phyloP scores from a whole-genome alignment of 192 early-diverging fungal genomes.

The Podila horticola region DNA sequence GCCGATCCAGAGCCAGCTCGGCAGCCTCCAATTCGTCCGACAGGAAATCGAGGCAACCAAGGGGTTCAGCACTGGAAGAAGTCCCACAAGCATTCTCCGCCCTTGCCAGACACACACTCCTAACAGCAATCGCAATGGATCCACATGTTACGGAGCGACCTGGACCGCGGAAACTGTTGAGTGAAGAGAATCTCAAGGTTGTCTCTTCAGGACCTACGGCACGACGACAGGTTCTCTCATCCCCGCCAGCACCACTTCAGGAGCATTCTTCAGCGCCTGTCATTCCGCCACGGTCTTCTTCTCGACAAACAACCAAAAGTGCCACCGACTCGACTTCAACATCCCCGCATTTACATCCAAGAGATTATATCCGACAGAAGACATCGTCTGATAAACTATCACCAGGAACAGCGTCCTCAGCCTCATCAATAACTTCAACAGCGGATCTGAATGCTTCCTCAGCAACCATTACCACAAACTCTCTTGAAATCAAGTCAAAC shows the following conservation, averaged over 20 bases:
- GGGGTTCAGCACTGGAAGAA: neutral
- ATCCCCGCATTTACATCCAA: constrained; percentile 14
- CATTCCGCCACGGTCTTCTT: neutral
- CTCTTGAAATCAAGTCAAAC: constrained; percentile 24
- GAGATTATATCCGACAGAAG: neutral
- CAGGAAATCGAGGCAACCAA: constrained; percentile 4
- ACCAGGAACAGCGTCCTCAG: neutral
- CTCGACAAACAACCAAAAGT: neutral
- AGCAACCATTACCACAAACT: constrained; percentile 27
- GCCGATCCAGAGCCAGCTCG: constrained; percentile 13
- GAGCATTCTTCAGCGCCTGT: neutral
- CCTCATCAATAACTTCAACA: constrained; percentile 7
- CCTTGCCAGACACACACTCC: neutral
- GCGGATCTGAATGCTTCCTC: constrained; percentile 22
- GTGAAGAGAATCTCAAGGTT: constrained; percentile 14
- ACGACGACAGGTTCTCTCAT: constrained; percentile 7
- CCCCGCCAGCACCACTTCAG: constrained; percentile 5
- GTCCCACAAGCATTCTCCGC: neutral
- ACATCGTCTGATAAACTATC: constrained; percentile 1
- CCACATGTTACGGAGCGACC: neutral
- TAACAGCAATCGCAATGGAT: neutral
- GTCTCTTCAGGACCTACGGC: neutral
- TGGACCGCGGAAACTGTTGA: constrained; percentile 22
- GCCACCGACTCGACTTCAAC: neutral
- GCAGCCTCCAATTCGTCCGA: constrained; percentile 5